Conservation (phyloP, 352 stramenopile genomes). For the Proteromonas lacertae region DNA sequence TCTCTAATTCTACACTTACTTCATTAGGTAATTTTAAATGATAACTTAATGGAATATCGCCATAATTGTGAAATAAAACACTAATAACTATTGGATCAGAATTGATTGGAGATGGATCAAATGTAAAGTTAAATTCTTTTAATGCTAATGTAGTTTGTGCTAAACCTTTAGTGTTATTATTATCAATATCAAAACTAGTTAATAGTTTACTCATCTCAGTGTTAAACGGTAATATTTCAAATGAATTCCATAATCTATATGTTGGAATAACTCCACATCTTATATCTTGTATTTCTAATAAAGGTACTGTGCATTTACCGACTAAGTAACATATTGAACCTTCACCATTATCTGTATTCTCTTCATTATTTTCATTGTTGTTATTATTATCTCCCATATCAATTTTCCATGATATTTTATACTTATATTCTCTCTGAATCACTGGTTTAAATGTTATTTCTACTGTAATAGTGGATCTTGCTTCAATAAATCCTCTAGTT, state of each 20-base stretch:
- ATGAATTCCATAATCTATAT: no score
- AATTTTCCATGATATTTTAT: no score
- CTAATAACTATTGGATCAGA: conserved; percentile 20
- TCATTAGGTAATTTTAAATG: conserved; percentile 47
- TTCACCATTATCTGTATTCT: no score
- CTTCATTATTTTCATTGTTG: no score
- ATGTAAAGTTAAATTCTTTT: conserved; percentile 16
- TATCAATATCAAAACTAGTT: neutral
- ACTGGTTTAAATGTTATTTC: neutral
- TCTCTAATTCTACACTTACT: conserved; percentile 50
- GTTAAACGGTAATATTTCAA: no score
- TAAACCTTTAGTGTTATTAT: conserved; percentile 1
- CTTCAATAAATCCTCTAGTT: conserved; percentile 3
- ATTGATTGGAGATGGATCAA: conserved; percentile 25
- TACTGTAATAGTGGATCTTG: conserved; percentile 1
- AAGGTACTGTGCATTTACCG: no score
- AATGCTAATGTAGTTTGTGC: conserved; percentile 6
- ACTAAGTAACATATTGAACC: no score
- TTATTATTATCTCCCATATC: no score
- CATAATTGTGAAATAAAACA: conserved; percentile 39
- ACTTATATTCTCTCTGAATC: neutral
- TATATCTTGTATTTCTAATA: no score
- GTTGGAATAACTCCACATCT: no score
- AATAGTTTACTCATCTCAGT: neutral
- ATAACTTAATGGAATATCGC: conserved; percentile 34